A percentile compares a stretch with the other conserved stretches of the same genome.
These are phyloP conservation scores for Diversispora epigaea DNA, from an alignment of 192 early-diverging fungal genomes.

Conservation along the genomic window DNA sequence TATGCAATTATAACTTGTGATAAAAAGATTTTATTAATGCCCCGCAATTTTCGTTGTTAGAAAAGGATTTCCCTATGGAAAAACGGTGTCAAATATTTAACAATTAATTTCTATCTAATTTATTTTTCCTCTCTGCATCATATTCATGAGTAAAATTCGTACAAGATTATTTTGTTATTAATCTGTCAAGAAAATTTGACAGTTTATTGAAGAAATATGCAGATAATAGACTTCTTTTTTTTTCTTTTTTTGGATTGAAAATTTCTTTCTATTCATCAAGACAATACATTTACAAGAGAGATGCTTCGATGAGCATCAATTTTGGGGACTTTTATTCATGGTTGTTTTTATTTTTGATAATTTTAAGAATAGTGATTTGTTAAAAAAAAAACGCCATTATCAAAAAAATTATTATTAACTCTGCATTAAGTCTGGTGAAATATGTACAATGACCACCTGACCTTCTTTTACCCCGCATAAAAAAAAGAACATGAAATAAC, in stretches of 20 bases:
- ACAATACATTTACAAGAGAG: neutral
- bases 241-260: neutral
- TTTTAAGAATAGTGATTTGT: neutral
- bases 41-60: neutral
- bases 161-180: neutral
- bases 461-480: slow-evolving; percentile 25
- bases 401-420: slow-evolving; percentile 4
- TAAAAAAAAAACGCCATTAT: neutral
- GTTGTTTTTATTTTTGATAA: too few relatives aligned
- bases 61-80: neutral
- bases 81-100: too few relatives aligned
- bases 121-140: neutral
- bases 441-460: slow-evolving; percentile 20
- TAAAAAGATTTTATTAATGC: neutral
- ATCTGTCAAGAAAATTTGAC: neutral
- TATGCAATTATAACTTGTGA: too few relatives aligned
- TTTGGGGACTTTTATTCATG: neutral
- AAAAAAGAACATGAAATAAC: slow-evolving; percentile 1
- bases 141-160: neutral
- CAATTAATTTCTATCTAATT: neutral
- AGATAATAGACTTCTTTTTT: neutral
- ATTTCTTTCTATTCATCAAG: neutral
- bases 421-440: slow-evolving; percentile 1
- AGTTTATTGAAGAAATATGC: neutral
- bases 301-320: neutral